Evolutionary conservation across 192 early-diverging fungal species (phyloP).

Genomic region (Umbelopsis sp.): DNA sequence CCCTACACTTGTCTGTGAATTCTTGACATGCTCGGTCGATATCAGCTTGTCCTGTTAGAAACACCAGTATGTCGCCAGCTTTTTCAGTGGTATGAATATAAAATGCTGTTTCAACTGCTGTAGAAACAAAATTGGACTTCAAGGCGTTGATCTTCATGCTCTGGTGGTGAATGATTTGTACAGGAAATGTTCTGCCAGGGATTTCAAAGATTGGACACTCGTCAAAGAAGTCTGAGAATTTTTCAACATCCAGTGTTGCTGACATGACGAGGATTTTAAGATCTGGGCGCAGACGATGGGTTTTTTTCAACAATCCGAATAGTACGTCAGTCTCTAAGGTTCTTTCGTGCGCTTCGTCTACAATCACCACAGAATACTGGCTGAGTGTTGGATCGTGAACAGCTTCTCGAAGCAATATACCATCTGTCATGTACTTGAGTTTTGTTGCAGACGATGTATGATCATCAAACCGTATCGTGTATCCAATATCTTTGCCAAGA

Average conservation of each 20-base stretch:
- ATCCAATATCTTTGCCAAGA: constrained; percentile 85
- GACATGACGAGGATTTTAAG: constrained; percentile 87
- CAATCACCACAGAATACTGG: constrained; percentile 90
- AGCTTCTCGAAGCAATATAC: constrained; percentile 90
- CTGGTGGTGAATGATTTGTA: constrained; percentile 50
- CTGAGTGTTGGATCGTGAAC: constrained; percentile 77
- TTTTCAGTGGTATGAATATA: constrained; percentile 80
- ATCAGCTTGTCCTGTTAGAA: constrained; percentile 95
- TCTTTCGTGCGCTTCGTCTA: constrained; percentile 98
- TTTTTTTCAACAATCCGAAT: constrained; percentile 85
- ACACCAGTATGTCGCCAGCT: constrained; percentile 91
- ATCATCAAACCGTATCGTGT: constrained; percentile 96
- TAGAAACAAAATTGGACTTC: constrained; percentile 71
- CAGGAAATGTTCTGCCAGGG: constrained; percentile 68
- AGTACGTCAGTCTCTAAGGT: constrained; percentile 92
- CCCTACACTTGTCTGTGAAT: constrained; percentile 47
- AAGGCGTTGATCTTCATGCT: constrained; percentile 59
- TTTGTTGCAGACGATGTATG: constrained; percentile 78
- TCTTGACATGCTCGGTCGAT: constrained; percentile 81
- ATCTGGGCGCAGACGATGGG: constrained; percentile 71
- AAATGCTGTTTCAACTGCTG: constrained; percentile 73
- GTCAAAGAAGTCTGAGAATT: constrained; percentile 82
- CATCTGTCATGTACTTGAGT: constrained; percentile 99
- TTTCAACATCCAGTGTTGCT: constrained; percentile 78
- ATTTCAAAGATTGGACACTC: constrained; percentile 77